phyloP scores from a whole-genome alignment of 352 stramenopile genomes.

The Globisporangium heterothallicum region DNA sequence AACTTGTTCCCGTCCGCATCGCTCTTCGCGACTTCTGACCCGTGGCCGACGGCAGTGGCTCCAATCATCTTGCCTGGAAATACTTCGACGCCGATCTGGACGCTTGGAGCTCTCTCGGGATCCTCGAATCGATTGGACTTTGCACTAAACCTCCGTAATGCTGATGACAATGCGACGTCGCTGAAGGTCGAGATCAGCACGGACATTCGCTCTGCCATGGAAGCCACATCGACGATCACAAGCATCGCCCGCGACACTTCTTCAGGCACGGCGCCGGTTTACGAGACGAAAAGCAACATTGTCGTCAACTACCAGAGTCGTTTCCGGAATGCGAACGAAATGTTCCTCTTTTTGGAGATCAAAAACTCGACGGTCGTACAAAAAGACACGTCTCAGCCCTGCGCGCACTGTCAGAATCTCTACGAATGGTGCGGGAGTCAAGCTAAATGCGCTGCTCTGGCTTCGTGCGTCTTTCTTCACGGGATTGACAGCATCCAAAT shows the following conservation, averaged over 20 bases:
- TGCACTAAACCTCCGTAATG: constrained; percentile 38
- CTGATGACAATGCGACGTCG: constrained; percentile 35
- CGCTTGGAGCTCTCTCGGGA: constrained; percentile 19
- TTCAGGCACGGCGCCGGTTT: constrained; percentile 10
- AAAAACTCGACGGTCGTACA: constrained; percentile 22
- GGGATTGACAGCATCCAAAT: constrained; percentile 19
- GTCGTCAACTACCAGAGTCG: constrained; percentile 39
- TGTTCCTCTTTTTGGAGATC: constrained; percentile 42
- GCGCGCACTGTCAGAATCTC: constrained; percentile 46
- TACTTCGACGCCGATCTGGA: constrained; percentile 34
- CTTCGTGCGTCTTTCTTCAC: constrained; percentile 31
- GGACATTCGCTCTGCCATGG: constrained; percentile 27
- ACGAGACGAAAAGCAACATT: constrained; percentile 32
- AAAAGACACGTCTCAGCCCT: constrained; percentile 40
- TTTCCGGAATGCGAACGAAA: constrained; percentile 23
- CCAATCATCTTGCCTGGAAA: constrained; percentile 24
- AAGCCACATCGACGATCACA: constrained; percentile 47
- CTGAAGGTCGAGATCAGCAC: constrained; percentile 45
- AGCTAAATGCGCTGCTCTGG: constrained; percentile 27
- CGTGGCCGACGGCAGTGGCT: constrained; percentile 13
- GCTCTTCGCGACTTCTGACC: constrained; percentile 24
- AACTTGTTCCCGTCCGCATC: constrained; percentile 27
- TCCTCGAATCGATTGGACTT: constrained; percentile 27
- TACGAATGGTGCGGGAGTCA: constrained; percentile 43
- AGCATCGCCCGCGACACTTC: constrained; percentile 34